Evolutionary conservation across 805 yeast species (phyloP).

Genomic region (Saturnispora gosingensis): DNA sequence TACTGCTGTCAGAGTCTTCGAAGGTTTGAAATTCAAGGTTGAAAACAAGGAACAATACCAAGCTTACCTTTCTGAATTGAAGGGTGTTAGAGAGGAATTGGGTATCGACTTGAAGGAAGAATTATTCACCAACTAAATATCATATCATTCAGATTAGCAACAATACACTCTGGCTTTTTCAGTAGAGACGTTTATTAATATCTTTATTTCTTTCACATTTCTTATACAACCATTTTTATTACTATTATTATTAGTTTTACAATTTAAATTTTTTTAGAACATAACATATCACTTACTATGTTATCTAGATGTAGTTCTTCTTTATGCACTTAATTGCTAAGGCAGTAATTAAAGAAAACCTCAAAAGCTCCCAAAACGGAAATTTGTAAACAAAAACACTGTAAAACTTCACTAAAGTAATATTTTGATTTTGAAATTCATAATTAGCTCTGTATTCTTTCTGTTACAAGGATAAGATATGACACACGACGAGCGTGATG

Average conservation of each 20-base stretch:
- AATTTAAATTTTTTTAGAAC: background rate
- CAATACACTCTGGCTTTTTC: background rate
- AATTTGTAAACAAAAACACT: slow-evolving; percentile 6
- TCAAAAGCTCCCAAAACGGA: slow-evolving; percentile 1
- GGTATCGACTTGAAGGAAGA: slow-evolving; percentile 93
- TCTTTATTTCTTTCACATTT: slow-evolving; percentile 4
- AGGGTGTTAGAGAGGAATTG: slow-evolving; percentile 82
- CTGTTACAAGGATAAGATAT: background rate
- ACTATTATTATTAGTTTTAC: background rate
- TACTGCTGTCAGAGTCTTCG: slow-evolving; percentile 96
- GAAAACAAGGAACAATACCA: slow-evolving; percentile 89
- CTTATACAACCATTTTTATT: background rate
- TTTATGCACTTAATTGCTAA: background rate
- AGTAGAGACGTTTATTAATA: background rate
- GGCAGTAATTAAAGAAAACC: background rate
- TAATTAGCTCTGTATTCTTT: background rate
- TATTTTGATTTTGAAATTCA: background rate
- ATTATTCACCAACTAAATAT: slow-evolving; percentile 35
- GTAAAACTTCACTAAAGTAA: background rate
- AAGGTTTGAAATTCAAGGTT: slow-evolving; percentile 93
- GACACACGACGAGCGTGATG: background rate
- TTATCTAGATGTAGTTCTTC: background rate
- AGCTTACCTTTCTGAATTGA: slow-evolving; percentile 92
- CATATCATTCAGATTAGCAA: slow-evolving; percentile 1
- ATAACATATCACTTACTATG: background rate